These are phyloP conservation scores for Neophaeococcomyces aloes DNA, from an alignment of 2,329 filamentous ascomycete species.

Conservation along the genomic window DNA sequence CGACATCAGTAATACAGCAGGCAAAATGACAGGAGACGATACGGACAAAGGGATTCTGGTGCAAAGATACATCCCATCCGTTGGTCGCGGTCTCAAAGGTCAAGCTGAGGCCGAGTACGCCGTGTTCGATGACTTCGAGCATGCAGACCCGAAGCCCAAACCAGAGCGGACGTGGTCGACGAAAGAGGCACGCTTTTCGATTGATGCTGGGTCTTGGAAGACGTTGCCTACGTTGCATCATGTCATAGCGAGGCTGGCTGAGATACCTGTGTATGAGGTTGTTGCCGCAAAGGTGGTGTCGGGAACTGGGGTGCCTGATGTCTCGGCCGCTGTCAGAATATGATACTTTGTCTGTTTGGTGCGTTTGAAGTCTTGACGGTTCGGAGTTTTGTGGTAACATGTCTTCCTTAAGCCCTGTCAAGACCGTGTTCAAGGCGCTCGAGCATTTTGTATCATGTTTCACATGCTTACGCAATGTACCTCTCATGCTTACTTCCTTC, in stretches of 20 bases:
- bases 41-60: constrained; percentile 42
- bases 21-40: constrained; percentile 15
- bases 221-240: constrained; percentile 52
- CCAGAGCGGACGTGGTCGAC: constrained; percentile 30
- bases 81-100: constrained; percentile 38
- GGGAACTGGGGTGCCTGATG: constrained; percentile 32
- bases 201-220: constrained; percentile 44
- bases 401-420: too few relatives aligned
- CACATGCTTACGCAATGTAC: too few relatives aligned
- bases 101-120: constrained; percentile 47
- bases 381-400: too few relatives aligned
- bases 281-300: constrained; percentile 47
- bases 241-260: constrained; percentile 41
- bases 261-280: constrained; percentile 48
- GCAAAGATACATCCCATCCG: constrained; percentile 48
- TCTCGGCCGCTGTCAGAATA: constrained; percentile 1
- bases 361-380: too few relatives aligned
- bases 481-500: too few relatives aligned
- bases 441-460: too few relatives aligned
- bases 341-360: too few relatives aligned
- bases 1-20: background rate
- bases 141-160: constrained; percentile 22
- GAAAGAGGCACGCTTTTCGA: constrained; percentile 35
- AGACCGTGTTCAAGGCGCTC: too few relatives aligned
- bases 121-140: constrained; percentile 28